Base-by-base conservation (phyloP, 2,329 filamentous ascomycete species). In the Colletotrichum tropicicola region DNA sequence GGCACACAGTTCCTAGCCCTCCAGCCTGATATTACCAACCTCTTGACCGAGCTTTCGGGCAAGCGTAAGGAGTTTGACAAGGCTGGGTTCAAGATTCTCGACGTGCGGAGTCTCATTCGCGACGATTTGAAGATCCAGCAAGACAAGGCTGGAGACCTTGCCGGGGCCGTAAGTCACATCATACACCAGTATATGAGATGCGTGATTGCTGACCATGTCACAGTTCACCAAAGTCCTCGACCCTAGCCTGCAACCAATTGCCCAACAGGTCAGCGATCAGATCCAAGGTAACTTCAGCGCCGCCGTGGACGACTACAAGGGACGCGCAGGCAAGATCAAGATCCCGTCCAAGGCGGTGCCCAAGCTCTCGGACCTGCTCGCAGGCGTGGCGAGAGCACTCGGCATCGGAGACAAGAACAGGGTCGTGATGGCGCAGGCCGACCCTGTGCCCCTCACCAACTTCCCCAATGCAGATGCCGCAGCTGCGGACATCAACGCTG, bases 31-130 rank as follows among this genome's bases (percentile, higher is more conserved):
- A 65, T 65, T 17, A 61, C 21, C 10, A 55, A 25, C 13, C 23
- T 65, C 25, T 19, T 65, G 41, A 37, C 32, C n/a, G 37, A 48
- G 3, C 48, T 65, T 6, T 21, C 54, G 28, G 27, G 13, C 1
- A 65, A 65, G 27, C 61, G 61, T 6, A 41, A 13, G 21, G 56
- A 65, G 4, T 65, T 65, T n/a, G 61, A 65, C 56, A 65, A 65
- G 44, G 61, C 61, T 15, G 61, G 61, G 5, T 65, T 65, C 21
- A 60, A 21, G 10, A 65, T 65, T 10, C 44, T 65, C 6, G 61
- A 65, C 15, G 61, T 65, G 6, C 44, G 56, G 17, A 65, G 61
- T 13, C 57, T 65, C 7, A 65, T 65, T 12, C 56, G 61, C 10
- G 61, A 65, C 35, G 37, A 43, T 28, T 19, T 65, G 1, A 39